Percentiles rank a stretch among this genome's conserved stretches.
Conservation (phyloP, 2,329 filamentous ascomycete genomes). For the Phyllosticta citriasiana region DNA sequence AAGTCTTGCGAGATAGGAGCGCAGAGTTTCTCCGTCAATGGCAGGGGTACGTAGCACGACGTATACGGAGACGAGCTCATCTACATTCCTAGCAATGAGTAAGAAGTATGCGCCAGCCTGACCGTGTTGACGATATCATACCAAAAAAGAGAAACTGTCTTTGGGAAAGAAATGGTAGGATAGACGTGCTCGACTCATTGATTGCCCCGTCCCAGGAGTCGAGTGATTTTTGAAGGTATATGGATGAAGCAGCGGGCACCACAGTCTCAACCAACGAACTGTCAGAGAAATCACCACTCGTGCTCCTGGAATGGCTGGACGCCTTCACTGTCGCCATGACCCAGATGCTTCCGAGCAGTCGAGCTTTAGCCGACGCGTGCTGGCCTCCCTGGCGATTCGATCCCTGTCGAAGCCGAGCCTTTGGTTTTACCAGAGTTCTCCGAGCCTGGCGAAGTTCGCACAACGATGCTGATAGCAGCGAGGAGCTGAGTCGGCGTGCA, state of each 20-base stretch:
- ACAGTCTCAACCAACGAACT: slow-evolving; percentile 29
- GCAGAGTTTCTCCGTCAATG: slow-evolving; percentile 46
- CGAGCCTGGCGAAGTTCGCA: neutral
- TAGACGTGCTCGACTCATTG: slow-evolving; percentile 35
- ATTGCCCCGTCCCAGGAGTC: slow-evolving; percentile 35
- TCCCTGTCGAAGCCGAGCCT: neutral
- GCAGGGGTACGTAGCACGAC: slow-evolving; percentile 57
- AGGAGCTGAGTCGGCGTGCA: neutral
- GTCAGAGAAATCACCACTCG: slow-evolving; percentile 27
- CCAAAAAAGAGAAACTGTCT: slow-evolving; percentile 63
- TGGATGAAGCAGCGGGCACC: slow-evolving; percentile 25
- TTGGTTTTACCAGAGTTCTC: neutral
- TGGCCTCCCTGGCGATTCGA: neutral
- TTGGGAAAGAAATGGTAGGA: slow-evolving; percentile 49
- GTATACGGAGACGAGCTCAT: slow-evolving; percentile 63
- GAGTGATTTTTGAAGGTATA: slow-evolving; percentile 30
- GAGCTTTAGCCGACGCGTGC: neutral
- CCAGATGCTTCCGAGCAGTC: neutral
- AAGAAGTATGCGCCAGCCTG: slow-evolving; percentile 33
- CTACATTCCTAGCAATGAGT: slow-evolving; percentile 47
- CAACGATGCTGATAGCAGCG: neutral
- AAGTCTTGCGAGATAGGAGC: slow-evolving; percentile 52
- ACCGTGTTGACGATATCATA: slow-evolving; percentile 35
- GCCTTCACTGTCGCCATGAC: slow-evolving; percentile 3
- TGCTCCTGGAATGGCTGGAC: slow-evolving; percentile 19